Conservation (phyloP, 768 basidiomycete genomes). For the Amanita phalloides region DNA sequence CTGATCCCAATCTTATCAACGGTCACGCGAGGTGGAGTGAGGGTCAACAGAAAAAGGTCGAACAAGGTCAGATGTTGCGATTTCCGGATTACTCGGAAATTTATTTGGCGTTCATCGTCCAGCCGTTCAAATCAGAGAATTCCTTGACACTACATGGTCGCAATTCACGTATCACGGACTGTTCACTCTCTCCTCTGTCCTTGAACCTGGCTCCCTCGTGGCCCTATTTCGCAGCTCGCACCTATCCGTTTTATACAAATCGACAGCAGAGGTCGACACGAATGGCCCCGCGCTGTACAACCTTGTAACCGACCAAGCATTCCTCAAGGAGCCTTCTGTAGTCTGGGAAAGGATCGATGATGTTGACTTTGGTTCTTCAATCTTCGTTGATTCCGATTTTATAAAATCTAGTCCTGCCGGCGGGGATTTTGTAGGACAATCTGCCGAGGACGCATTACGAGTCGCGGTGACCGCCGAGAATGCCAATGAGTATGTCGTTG, state of each 20-base stretch:
- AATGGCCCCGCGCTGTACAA: slow-evolving; percentile 45
- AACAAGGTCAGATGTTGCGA: slow-evolving; percentile 43
- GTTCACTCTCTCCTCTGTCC: slow-evolving; percentile 63
- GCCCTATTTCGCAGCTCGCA: slow-evolving; percentile 90
- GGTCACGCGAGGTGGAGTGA: slow-evolving; percentile 26
- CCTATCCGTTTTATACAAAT: slow-evolving; percentile 76
- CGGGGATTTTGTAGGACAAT: slow-evolving; percentile 72
- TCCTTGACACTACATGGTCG: slow-evolving; percentile 61
- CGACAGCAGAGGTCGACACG: slow-evolving; percentile 19
- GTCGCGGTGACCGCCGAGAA: slow-evolving; percentile 33
- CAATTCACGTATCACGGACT: slow-evolving; percentile 87
- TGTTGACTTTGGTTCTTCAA: slow-evolving; percentile 67
- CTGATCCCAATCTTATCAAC: slow-evolving; percentile 15
- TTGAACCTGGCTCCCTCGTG: slow-evolving; percentile 45
- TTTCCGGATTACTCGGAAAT: not conserved
- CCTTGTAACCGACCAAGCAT: slow-evolving; percentile 79
- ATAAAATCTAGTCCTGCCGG: slow-evolving; percentile 54
- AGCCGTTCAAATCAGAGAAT: slow-evolving; percentile 62
- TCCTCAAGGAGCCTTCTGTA: slow-evolving; percentile 64
- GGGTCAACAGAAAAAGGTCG: slow-evolving; percentile 52
- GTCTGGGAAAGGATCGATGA: slow-evolving; percentile 92
- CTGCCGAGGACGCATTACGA: slow-evolving; percentile 48
- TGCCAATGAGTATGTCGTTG: slow-evolving; percentile 47
- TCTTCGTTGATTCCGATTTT: slow-evolving; percentile 72
- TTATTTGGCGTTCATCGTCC: not conserved